Evolutionary conservation across 73 alveolate genomes (phyloP).

Genomic region (Blepharisma stoltei): DNA sequence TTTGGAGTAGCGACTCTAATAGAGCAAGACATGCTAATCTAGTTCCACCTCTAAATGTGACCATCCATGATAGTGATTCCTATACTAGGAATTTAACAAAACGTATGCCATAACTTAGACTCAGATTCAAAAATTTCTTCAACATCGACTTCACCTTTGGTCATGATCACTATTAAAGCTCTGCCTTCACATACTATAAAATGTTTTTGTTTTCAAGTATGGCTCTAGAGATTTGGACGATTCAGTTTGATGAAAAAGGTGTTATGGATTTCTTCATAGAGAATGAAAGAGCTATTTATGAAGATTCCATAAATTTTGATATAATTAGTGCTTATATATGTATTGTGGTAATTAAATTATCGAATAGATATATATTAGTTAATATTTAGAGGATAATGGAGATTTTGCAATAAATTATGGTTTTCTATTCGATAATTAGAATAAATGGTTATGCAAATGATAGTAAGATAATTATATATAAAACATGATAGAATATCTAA

Average conservation of each 20-base stretch:
- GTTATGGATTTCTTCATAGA: background rate
- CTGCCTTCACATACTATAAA: background rate
- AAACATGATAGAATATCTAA: too few relatives aligned
- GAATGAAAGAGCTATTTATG: background rate
- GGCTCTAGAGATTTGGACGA: slow-evolving; percentile 23
- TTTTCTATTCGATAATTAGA: too few relatives aligned
- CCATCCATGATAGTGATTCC: slow-evolving; percentile 25
- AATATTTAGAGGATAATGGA: too few relatives aligned
- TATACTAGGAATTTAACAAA: background rate
- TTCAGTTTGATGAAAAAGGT: background rate
- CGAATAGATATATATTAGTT: too few relatives aligned
- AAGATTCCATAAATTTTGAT: too few relatives aligned
- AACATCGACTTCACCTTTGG: background rate
- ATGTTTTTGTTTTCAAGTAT: too few relatives aligned
- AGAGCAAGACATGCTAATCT: slow-evolving; percentile 28
- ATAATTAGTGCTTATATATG: too few relatives aligned
- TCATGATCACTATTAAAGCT: background rate
- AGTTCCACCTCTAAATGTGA: slow-evolving; percentile 41
- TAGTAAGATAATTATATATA: too few relatives aligned
- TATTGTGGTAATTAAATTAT: too few relatives aligned
- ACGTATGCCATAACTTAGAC: background rate
- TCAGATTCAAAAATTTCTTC: background rate
- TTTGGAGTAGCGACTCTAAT: slow-evolving; percentile 26
- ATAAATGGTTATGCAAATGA: too few relatives aligned
- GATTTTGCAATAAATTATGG: too few relatives aligned